phyloP scores from a whole-genome alignment of 805 yeast genomes.

The Ogataea populi-albae region DNA sequence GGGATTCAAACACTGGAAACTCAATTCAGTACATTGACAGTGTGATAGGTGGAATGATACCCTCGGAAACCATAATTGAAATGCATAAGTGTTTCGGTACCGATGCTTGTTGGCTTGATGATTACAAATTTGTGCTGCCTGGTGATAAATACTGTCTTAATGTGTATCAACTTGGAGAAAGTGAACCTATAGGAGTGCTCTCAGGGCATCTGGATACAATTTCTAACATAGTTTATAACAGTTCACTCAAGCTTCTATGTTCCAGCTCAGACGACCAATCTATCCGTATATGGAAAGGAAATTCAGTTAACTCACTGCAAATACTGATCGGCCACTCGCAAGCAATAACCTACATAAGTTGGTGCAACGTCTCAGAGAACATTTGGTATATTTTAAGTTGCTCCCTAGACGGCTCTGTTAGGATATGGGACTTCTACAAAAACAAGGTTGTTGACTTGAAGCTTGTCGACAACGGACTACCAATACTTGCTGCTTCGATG shows the following conservation, averaged over 20 bases:
- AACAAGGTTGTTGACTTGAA: slow-evolving; percentile 39
- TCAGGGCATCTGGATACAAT: slow-evolving; percentile 66
- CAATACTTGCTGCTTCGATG: slow-evolving; percentile 53
- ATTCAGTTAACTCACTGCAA: slow-evolving; percentile 49
- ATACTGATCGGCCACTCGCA: slow-evolving; percentile 53
- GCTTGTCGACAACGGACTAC: slow-evolving; percentile 43
- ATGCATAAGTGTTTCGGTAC: slow-evolving; percentile 36
- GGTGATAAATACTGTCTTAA: slow-evolving; percentile 52
- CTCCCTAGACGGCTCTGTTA: slow-evolving; percentile 68
- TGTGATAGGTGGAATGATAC: background rate
- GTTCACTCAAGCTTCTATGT: slow-evolving; percentile 51
- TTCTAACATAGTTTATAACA: slow-evolving; percentile 54
- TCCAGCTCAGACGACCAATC: slow-evolving; percentile 77
- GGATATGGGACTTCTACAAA: slow-evolving; percentile 61
- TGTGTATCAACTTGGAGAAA: slow-evolving; percentile 51
- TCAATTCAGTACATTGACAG: slow-evolving; percentile 45
- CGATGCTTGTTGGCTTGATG: slow-evolving; percentile 74
- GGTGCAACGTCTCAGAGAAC: slow-evolving; percentile 43
- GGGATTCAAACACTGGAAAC: slow-evolving; percentile 62
- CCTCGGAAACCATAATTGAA: background rate
- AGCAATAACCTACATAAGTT: slow-evolving; percentile 51
- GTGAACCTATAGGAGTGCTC: slow-evolving; percentile 47
- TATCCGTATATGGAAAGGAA: slow-evolving; percentile 74
- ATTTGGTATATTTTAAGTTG: slow-evolving; percentile 43
- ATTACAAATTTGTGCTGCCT: slow-evolving; percentile 66